phyloP scores from a whole-genome alignment of 768 basidiomycete genomes.

The Termitomyces titanicus region DNA sequence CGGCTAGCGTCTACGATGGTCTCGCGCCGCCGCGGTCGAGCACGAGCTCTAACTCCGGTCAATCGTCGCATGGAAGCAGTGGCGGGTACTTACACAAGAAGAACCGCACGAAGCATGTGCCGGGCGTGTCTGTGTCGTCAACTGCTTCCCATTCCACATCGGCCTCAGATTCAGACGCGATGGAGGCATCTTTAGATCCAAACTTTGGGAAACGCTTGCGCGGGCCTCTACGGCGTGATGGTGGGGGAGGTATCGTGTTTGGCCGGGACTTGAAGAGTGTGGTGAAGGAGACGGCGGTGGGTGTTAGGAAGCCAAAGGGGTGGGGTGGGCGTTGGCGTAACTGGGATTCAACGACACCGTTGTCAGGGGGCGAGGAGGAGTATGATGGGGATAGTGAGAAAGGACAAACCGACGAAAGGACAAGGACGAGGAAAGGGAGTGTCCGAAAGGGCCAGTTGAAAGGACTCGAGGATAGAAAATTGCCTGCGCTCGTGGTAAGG shows the following conservation, averaged over 20 bases:
- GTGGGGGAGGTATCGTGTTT: slow-evolving; percentile 54
- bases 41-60: slow-evolving; percentile 13
- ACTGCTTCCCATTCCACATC: slow-evolving; percentile 26
- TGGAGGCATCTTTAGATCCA: slow-evolving; percentile 41
- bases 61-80: slow-evolving; percentile 9
- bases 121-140: slow-evolving; percentile 58
- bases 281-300: slow-evolving; percentile 54
- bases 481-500: slow-evolving; percentile 77
- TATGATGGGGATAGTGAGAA: slow-evolving; percentile 16
- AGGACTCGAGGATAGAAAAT: slow-evolving; percentile 43
- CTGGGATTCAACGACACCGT: slow-evolving; percentile 15
- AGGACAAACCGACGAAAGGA: slow-evolving; percentile 4
- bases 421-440: slow-evolving; percentile 16
- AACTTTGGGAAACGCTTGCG: slow-evolving; percentile 53
- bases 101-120: slow-evolving; percentile 48
- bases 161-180: slow-evolving; percentile 27
- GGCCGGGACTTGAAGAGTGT: slow-evolving; percentile 53
- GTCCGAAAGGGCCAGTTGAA: slow-evolving; percentile 23
- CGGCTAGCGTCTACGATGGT: slow-evolving; percentile 3
- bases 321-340: slow-evolving; percentile 19
- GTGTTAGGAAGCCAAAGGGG: slow-evolving; percentile 20
- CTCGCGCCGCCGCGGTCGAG: slow-evolving; percentile 8
- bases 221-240: slow-evolving; percentile 40
- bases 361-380: slow-evolving; percentile 15
- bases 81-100: slow-evolving; percentile 13